Evolutionary conservation across 495 filamentous ascomycete genomes (phyloP).

Genomic region (Penicillium silybi): DNA sequence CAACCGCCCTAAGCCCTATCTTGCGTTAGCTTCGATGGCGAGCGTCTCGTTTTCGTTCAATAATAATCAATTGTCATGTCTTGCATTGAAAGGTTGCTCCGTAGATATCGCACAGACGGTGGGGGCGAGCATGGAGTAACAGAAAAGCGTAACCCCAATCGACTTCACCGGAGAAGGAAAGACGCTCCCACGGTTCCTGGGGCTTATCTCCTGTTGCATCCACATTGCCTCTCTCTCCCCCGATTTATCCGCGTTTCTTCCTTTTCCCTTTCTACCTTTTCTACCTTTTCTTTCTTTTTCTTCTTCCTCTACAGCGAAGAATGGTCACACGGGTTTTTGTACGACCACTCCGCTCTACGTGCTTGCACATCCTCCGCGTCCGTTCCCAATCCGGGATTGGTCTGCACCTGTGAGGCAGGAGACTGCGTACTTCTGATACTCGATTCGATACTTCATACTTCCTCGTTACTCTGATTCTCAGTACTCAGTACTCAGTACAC

Average conservation of each 20-base stretch:
- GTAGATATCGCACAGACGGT: not conserved
- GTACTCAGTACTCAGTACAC: not conserved
- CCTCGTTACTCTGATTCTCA: too few species aligned
- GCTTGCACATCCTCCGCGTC: slow-evolving; percentile 39
- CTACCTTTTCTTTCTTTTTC: not conserved
- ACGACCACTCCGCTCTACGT: slow-evolving; percentile 17
- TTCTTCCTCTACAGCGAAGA: slow-evolving; percentile 2
- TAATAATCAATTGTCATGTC: not conserved
- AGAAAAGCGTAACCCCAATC: not conserved
- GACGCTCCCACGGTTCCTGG: slow-evolving; percentile 20
- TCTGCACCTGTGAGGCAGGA: slow-evolving; percentile 27
- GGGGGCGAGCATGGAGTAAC: not conserved
- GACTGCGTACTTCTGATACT: not conserved
- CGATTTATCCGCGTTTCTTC: not conserved
- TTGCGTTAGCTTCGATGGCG: not conserved
- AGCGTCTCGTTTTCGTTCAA: not conserved
- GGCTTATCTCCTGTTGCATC: slow-evolving; percentile 15
- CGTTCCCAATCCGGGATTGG: slow-evolving; percentile 34
- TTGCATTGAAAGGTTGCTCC: not conserved
- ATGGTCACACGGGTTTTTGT: slow-evolving; percentile 16
- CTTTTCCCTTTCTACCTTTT: not conserved
- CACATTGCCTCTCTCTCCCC: not conserved
- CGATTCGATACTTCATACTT: too few species aligned
- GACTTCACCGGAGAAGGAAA: slow-evolving; percentile 8
- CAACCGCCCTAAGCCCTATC: not conserved